Conservation (phyloP, 345 rosid genomes). For the Sisymbrium irio region DNA sequence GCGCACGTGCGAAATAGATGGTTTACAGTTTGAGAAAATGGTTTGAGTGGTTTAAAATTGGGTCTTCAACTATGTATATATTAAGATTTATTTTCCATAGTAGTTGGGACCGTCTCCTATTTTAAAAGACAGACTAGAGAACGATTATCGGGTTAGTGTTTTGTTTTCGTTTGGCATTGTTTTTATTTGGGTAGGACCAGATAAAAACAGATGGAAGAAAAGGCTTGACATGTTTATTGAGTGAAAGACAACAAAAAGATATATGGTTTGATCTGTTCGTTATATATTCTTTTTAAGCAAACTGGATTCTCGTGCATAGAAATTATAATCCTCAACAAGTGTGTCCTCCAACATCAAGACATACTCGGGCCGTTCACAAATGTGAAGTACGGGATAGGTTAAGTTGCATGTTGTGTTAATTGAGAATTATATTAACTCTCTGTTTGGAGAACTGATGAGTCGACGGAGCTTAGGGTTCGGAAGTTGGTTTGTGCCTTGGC, state of each 20-base stretch:
- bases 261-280: constrained; percentile 2
- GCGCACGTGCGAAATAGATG: background rate
- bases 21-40: constrained; percentile 4
- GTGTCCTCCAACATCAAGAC: background rate
- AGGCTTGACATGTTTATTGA: constrained; percentile 24
- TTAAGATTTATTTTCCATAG: constrained; percentile 16
- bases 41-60: background rate
- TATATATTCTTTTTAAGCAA: background rate
- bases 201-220: constrained; percentile 25
- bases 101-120: constrained; percentile 14
- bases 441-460: background rate
- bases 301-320: background rate
- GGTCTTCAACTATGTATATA: constrained; percentile 16
- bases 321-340: background rate
- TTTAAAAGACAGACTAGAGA: constrained; percentile 21
- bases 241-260: background rate
- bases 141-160: constrained; percentile 17
- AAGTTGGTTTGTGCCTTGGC: background rate
- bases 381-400: background rate
- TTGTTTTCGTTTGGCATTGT: constrained; percentile 15
- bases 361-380: background rate
- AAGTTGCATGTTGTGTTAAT: background rate
- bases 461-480: background rate
- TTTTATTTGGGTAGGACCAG: constrained; percentile 17
- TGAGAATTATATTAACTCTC: background rate